Percentiles rank a stretch among this genome's conserved stretches.
Evolutionary conservation across 441 rosid genomes (phyloP).

Genomic region (Erodium trifolium): DNA sequence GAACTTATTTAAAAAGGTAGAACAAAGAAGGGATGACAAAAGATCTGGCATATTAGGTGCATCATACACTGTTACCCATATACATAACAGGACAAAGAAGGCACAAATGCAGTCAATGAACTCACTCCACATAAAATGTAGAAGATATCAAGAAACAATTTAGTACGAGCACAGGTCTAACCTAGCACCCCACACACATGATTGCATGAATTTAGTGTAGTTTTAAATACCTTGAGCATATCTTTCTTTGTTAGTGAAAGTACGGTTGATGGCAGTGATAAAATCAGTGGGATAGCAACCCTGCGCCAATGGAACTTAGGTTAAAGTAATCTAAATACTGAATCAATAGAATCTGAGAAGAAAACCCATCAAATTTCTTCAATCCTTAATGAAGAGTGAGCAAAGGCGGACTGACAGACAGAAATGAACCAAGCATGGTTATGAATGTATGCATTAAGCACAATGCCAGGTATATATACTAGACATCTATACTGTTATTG

Average conservation of each 20-base stretch:
- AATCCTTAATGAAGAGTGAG: neutral
- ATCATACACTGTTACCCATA: neutral
- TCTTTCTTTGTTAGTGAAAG: conserved; percentile 72
- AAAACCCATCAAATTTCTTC: neutral
- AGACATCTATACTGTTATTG: neutral
- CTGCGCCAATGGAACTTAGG: conserved; percentile 35
- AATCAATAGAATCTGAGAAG: neutral
- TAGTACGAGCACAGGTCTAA: neutral
- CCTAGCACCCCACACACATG: neutral
- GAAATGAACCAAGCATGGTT: neutral
- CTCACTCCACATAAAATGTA: neutral
- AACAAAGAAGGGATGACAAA: neutral
- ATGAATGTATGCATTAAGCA: neutral
- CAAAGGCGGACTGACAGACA: neutral
- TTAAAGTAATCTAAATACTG: neutral
- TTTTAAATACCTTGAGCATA: conserved; percentile 47
- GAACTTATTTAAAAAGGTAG: neutral
- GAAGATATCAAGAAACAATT: neutral
- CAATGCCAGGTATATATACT: neutral
- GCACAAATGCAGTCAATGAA: neutral
- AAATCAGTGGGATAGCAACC: conserved; percentile 65
- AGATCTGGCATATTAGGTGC: neutral
- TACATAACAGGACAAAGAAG: neutral
- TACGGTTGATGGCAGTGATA: conserved; percentile 75
- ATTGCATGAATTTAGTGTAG: neutral